Base-by-base conservation (phyloP, 2,329 filamentous ascomycete genomes). In the Verticillium zaregamsianum region DNA sequence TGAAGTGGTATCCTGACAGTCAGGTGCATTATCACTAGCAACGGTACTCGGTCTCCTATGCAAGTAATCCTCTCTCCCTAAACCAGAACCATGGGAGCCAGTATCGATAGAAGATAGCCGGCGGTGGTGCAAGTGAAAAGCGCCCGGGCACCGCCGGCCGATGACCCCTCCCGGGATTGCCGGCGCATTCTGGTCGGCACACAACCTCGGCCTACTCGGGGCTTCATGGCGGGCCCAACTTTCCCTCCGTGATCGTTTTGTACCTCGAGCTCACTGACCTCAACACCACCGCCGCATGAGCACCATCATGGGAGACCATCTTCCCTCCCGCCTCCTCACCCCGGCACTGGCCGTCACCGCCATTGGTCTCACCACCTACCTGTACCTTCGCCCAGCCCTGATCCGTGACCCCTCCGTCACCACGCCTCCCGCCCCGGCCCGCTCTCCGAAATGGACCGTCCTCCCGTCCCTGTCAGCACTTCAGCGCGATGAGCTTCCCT, bases 401-500 rank as follows among this genome's bases (percentile, higher is more conserved):
- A 17, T 39, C 25, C 33, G 35, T 9, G n/a, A 57, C 31, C 23
- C 58, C 3, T 39, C 39, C 20, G 57, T 37, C n/a, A 31, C 40
- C 15, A 32, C 3, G 11, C 62, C 64, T n/a, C 63, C 33, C 31
- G 52, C 65, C n/a, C 57, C 65, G 60, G 35, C 59, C 33, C 52
- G 28, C n/a, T 65, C 66, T 14, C 62, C 61, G 39, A 64, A 57
- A 37, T 63, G 60, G 61, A 62, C 61, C 12, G 55, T 61, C 23
- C 31, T 64, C 33, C 60, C 60, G n/a, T 37, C 39, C 11, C 57
- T 61, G 39, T 61, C 61, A 49, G 59, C 59, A 25, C 35, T 59
- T 6, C 74, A 80, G 64, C 73, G 74, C 55, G 70, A 71, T 40
- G 68, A 70, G 25, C 72, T 82, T 7, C 83, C 86, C 2, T 92